Evolutionary conservation across 2,329 filamentous ascomycete genomes (phyloP).

Genomic region (Fusarium marasasianum): DNA sequence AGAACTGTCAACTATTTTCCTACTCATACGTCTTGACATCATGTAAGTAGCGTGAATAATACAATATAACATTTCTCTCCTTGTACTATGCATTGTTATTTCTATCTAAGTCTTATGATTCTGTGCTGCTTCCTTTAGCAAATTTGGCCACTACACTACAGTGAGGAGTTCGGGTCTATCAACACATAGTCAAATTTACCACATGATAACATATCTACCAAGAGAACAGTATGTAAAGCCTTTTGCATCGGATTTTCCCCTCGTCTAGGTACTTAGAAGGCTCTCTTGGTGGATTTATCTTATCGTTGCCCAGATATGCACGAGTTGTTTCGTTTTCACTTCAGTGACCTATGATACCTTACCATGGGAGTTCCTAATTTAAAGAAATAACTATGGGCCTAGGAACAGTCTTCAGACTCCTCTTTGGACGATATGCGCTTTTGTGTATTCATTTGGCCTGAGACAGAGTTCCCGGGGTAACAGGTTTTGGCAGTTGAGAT

Average conservation of each 20-base stretch:
- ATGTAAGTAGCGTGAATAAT: neutral
- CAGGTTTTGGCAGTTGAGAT: neutral
- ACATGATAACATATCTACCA: neutral
- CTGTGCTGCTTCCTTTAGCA: neutral
- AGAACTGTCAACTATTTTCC: neutral
- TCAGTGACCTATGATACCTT: neutral
- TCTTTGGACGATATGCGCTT: neutral
- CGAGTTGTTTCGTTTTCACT: neutral
- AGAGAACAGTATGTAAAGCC: neutral
- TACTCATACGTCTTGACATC: neutral
- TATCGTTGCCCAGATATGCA: neutral
- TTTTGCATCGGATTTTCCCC: neutral
- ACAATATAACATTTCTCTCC: no score
- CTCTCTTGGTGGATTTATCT: no score
- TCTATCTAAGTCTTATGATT: neutral
- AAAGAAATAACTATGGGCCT: no score
- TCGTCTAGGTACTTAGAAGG: neutral
- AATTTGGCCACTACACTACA: neutral
- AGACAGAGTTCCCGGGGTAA: neutral
- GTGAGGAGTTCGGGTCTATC: neutral
- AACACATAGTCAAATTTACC: neutral
- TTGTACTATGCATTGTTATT: no score
- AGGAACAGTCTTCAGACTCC: neutral
- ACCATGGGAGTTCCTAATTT: neutral
- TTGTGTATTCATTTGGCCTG: neutral